Conservation (phyloP, 2,329 filamentous ascomycete species). For the Fusarium multiceps region DNA sequence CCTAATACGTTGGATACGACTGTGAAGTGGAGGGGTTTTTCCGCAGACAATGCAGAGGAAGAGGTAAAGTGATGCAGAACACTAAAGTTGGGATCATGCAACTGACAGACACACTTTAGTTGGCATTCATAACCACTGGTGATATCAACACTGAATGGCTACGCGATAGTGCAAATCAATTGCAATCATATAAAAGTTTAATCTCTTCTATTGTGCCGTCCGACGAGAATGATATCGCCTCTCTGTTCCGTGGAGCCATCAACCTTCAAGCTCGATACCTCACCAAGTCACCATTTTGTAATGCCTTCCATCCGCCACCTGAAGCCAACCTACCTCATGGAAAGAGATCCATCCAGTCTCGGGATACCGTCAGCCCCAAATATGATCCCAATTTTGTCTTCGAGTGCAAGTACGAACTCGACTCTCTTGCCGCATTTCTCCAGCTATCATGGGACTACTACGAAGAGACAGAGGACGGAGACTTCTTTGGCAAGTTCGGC, state of each 20-base stretch:
- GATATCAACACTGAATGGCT: slow-evolving; percentile 96
- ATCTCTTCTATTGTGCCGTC: slow-evolving; percentile 61
- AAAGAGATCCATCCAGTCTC: slow-evolving; percentile 39
- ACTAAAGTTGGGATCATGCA: neutral
- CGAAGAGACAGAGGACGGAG: slow-evolving; percentile 75
- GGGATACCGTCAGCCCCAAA: slow-evolving; percentile 71
- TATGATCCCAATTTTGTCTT: slow-evolving; percentile 80
- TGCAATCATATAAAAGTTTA: slow-evolving; percentile 77
- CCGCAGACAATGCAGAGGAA: slow-evolving; percentile 67
- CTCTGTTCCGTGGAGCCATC: slow-evolving; percentile 78
- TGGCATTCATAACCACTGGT: slow-evolving; percentile 85
- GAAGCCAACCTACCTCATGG: slow-evolving; percentile 63
- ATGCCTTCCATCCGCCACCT: slow-evolving; percentile 89
- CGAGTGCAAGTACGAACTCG: slow-evolving; percentile 96
- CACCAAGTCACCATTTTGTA: slow-evolving; percentile 82
- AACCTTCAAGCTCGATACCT: slow-evolving; percentile 81
- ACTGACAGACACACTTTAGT: slow-evolving; percentile 51
- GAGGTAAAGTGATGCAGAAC: slow-evolving; percentile 54
- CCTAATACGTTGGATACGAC: slow-evolving; percentile 82
- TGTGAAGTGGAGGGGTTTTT: slow-evolving; percentile 73
- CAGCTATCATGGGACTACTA: slow-evolving; percentile 85
- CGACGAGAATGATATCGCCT: slow-evolving; percentile 67
- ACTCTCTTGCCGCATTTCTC: slow-evolving; percentile 89
- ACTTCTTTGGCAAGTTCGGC: slow-evolving; percentile 76
- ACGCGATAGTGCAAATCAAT: slow-evolving; percentile 84